These are phyloP conservation scores for Penicillium canariense DNA, from an alignment of 495 filamentous ascomycete species.

Conservation along the genomic window DNA sequence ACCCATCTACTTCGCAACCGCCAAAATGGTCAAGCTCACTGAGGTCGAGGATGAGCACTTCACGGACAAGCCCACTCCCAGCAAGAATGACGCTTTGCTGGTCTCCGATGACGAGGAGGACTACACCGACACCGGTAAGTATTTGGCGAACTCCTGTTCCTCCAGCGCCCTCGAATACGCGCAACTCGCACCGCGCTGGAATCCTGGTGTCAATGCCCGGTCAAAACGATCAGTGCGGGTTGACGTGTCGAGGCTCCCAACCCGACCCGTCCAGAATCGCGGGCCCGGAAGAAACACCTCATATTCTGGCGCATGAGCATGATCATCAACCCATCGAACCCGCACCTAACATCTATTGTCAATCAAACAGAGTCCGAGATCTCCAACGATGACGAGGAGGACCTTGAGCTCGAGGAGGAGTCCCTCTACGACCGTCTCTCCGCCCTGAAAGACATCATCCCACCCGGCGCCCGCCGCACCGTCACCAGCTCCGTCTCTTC, in stretches of 20 bases:
- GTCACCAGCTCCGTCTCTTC: constrained; percentile 58
- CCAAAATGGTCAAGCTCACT: constrained; percentile 90
- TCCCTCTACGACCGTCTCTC: constrained; percentile 73
- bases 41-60: constrained; percentile 97
- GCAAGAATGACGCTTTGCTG: constrained; percentile 46
- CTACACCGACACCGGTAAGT: constrained; percentile 83
- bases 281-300: neutral
- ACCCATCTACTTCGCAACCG: constrained; percentile 21
- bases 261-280: neutral
- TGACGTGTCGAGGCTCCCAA: neutral
- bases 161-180: constrained; percentile 2
- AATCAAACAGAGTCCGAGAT: constrained; percentile 50
- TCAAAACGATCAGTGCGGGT: neutral
- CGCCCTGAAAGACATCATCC: constrained; percentile 89
- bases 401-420: constrained; percentile 49
- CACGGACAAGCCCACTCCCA: constrained; percentile 65
- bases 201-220: neutral
- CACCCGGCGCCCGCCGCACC: constrained; percentile 72
- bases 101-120: constrained; percentile 80
- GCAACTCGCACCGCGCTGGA: constrained; percentile 8
- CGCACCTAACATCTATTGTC: constrained; percentile 25
- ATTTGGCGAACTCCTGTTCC: constrained; percentile 10
- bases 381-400: constrained; percentile 46
- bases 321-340: constrained; percentile 15
- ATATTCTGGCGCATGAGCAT: neutral